A percentile compares a stretch with the other conserved stretches of the same genome.
Conservation (phyloP, 441 rosid species). For the Lagerstroemia fauriei region DNA sequence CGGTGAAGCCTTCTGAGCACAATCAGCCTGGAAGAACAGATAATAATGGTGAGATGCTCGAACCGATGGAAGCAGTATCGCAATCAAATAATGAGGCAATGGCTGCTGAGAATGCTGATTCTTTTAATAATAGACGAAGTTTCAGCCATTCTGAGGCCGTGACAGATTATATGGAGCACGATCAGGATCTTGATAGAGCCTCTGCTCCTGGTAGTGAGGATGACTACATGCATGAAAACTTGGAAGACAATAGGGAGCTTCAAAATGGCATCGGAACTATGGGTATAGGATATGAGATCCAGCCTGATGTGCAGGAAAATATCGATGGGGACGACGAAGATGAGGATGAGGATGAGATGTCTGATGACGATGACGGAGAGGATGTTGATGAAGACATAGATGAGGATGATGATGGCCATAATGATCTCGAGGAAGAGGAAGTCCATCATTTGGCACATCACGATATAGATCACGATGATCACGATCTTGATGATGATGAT, state of each 20-base stretch:
- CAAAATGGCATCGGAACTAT: slow-evolving; percentile 72
- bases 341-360: slow-evolving; percentile 36
- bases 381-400: slow-evolving; percentile 77
- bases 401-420: slow-evolving; percentile 80
- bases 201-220: slow-evolving; percentile 72
- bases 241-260: slow-evolving; percentile 71
- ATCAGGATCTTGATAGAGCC: slow-evolving; percentile 83
- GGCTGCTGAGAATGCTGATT: slow-evolving; percentile 57
- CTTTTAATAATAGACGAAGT: slow-evolving; percentile 52
- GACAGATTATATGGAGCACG: slow-evolving; percentile 96
- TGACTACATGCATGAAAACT: slow-evolving; percentile 87
- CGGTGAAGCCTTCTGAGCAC: slow-evolving; percentile 52
- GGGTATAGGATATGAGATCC: slow-evolving; percentile 81
- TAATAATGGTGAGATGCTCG: slow-evolving; percentile 56
- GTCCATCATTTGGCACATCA: slow-evolving; percentile 87
- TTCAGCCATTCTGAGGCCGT: slow-evolving; percentile 80
- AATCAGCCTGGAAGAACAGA: slow-evolving; percentile 60
- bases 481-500: slow-evolving; percentile 78
- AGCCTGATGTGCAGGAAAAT: slow-evolving; percentile 74
- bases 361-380: slow-evolving; percentile 30
- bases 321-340: slow-evolving; percentile 82
- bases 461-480: slow-evolving; percentile 96
- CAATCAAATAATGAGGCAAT: slow-evolving; percentile 61
- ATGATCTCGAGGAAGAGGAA: slow-evolving; percentile 83
- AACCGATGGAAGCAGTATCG: slow-evolving; percentile 56